phyloP scores from a whole-genome alignment of 2,329 filamentous ascomycete genomes.

The Trichoderma arundinaceum region DNA sequence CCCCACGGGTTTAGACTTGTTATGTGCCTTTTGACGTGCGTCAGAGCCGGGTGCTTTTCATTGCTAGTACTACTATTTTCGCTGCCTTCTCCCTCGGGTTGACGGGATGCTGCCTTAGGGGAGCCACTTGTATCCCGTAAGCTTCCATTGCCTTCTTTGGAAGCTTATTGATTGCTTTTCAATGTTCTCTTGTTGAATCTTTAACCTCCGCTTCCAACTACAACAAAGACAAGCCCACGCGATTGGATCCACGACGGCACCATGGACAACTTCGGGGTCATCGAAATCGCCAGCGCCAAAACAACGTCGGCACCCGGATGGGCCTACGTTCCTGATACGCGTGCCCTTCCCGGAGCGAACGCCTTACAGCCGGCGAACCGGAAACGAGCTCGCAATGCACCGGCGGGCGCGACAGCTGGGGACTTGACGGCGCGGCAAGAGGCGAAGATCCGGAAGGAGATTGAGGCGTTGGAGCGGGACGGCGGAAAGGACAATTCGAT shows the following conservation, averaged over 20 bases:
- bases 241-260: conserved; percentile 28
- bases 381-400: conserved; percentile 72
- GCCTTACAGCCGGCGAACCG: conserved; percentile 61
- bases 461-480: conserved; percentile 83
- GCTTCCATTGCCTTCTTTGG: background rate
- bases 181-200: background rate
- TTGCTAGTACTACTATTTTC: background rate
- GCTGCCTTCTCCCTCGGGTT: no score
- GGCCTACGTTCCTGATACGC: conserved; percentile 86
- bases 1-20: background rate
- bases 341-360: conserved; percentile 59
- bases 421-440: conserved; percentile 83
- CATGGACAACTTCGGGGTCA: conserved; percentile 76
- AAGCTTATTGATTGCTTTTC: background rate
- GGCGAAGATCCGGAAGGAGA: conserved; percentile 78
- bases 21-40: background rate
- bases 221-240: background rate
- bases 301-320: conserved; percentile 80
- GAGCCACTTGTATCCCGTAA: background rate
- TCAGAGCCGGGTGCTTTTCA: background rate
- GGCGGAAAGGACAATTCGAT: conserved; percentile 76
- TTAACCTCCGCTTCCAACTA: background rate
- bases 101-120: conserved; percentile 11
- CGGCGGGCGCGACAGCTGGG: conserved; percentile 56
- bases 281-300: conserved; percentile 76